Conservation (phyloP, 495 filamentous ascomycete genomes). For the Zalerion maritima region DNA sequence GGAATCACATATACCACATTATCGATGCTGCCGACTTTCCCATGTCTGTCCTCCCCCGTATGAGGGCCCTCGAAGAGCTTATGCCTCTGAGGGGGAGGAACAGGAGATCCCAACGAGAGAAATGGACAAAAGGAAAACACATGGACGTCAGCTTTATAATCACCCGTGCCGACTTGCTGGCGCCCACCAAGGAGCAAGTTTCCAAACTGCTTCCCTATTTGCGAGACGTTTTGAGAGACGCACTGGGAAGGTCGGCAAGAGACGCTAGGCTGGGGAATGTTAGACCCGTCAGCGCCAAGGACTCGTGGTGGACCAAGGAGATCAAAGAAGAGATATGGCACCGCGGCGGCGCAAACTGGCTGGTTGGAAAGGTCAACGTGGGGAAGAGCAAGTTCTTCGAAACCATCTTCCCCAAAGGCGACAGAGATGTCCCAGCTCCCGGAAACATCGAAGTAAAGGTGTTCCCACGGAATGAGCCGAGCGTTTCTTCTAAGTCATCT, state of each 20-base stretch:
- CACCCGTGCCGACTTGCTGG: conserved; percentile 74
- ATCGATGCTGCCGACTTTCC: conserved; percentile 97
- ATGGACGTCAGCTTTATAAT: conserved; percentile 78
- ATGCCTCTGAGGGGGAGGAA: conserved; percentile 60
- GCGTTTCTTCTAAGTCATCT: conserved; percentile 11
- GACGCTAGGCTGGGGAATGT: conserved; percentile 69
- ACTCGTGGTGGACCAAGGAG: conserved; percentile 75
- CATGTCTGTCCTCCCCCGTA: conserved; percentile 63
- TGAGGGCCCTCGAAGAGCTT: conserved; percentile 37
- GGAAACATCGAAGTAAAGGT: conserved; percentile 17
- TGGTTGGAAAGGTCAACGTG: conserved; percentile 95
- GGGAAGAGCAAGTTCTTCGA: conserved; percentile 89
- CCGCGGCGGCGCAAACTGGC: conserved; percentile 80
- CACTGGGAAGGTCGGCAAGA: conserved; percentile 43
- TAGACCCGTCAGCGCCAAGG: conserved; percentile 65
- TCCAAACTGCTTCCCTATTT: conserved; percentile 73
- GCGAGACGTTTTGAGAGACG: conserved; percentile 52
- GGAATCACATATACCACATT: conserved; percentile 93
- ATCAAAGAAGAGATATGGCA: conserved; percentile 72
- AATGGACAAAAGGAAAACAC: conserved; percentile 43
- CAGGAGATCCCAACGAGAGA: conserved; percentile 48
- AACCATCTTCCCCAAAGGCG: conserved; percentile 70
- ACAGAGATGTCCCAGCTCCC: conserved; percentile 26
- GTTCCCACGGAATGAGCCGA: conserved; percentile 6
- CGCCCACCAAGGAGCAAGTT: conserved; percentile 63